phyloP scores from a whole-genome alignment of 768 basidiomycete species.

The Mycena indigotica region DNA sequence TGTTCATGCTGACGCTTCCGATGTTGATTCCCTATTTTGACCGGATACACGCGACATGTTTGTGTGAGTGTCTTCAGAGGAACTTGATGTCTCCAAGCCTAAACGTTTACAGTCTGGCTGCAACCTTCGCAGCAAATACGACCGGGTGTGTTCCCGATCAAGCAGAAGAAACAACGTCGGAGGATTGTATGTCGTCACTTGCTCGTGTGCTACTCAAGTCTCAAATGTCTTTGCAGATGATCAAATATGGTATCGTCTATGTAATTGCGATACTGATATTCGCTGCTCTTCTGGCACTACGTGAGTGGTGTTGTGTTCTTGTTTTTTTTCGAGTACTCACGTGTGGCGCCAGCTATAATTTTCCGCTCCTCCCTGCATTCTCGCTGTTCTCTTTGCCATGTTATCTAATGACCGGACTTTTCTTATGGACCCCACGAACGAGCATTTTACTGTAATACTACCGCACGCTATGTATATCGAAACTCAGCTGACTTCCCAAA shows the following conservation, averaged over 20 bases:
- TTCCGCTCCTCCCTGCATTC: conserved; percentile 64
- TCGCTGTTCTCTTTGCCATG: conserved; percentile 69
- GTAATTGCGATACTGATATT: conserved; percentile 68
- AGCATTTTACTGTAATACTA: neutral
- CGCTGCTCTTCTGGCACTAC: conserved; percentile 74
- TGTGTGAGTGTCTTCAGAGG: conserved; percentile 61
- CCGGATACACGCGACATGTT: conserved; percentile 84
- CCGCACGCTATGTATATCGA: neutral
- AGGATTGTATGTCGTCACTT: conserved; percentile 68
- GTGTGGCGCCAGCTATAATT: conserved; percentile 48
- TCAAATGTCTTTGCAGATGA: conserved; percentile 47
- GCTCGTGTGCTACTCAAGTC: neutral
- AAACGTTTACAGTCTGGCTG: conserved; percentile 75
- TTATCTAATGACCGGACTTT: conserved; percentile 46
- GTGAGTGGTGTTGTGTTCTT: conserved; percentile 50
- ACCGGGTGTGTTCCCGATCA: conserved; percentile 86
- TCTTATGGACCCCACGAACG: conserved; percentile 23
- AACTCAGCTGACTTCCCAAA: neutral
- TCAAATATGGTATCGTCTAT: conserved; percentile 85
- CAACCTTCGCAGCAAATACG: conserved; percentile 93
- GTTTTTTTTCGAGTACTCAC: conserved; percentile 11
- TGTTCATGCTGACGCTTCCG: conserved; percentile 90
- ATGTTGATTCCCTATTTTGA: conserved; percentile 91
- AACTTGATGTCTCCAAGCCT: conserved; percentile 18
- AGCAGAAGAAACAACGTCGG: conserved; percentile 86